Base-by-base conservation (phyloP, 2,329 filamentous ascomycete genomes). In the Hypoxylon sp. region DNA sequence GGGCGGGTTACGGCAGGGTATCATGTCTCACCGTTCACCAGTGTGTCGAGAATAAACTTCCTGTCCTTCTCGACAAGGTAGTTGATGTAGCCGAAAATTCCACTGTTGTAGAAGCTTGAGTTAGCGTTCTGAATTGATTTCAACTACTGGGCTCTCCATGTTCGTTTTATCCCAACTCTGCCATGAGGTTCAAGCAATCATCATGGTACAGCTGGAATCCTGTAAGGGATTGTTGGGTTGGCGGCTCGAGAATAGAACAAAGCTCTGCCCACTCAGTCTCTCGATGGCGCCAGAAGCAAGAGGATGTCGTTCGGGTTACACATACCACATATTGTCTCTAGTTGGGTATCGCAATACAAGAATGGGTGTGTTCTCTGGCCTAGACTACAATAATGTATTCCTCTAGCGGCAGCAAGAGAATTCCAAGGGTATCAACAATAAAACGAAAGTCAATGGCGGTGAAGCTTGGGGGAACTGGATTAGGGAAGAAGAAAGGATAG, bases 51-150 rank as follows among this genome's bases (percentile, higher is more conserved):
- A 82, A 98, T 97, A 85, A 92, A 97, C 84, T 93, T 94, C 82
- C 96, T 90, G 86, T 98, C 95, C 89, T 97, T 98, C 88, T 98
- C 96, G 81, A 98, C 94, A 81, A 98, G 87, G 85, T 98, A 98
- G 87, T 98, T 98, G 86, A 98, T 93, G 88, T 98, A 98, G 78
- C 95, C 95, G 86, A 98, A 97, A 84, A 96, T 97, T 83, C 93
- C 93, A 91, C 93, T 95, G 66, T 67, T 65, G 70, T 55, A 68
- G 63, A 44, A 50, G 68, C 70, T 50, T 42, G 59, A 71, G 68
- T 70, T 65, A 78, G 79, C 71, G 78, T 68, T 70, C 50, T 29
- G 26, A 63, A 55, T 44, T 44, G 50, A 65, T 35, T 24, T 44
- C 50, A 68, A 71, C 33, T 54, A 47, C 35, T 44, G 33, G 3